Conservation (phyloP, 805 yeast species). For the Sugiyamaella smithiae region DNA sequence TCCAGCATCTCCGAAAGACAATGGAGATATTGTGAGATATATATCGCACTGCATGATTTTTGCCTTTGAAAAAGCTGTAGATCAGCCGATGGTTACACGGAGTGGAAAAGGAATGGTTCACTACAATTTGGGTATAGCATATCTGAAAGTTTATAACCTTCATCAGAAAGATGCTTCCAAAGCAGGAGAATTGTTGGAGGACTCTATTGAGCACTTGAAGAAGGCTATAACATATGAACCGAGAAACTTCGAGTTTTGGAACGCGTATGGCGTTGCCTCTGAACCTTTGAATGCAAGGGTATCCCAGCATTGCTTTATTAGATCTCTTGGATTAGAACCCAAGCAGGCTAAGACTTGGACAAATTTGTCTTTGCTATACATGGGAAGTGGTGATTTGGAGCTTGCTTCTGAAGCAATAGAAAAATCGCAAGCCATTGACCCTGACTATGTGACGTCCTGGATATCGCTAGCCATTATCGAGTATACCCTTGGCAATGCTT, state of each 20-base stretch:
- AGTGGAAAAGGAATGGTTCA: slow-evolving; percentile 40
- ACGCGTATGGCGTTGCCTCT: slow-evolving; percentile 74
- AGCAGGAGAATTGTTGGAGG: slow-evolving; percentile 18
- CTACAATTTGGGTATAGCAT: slow-evolving; percentile 72
- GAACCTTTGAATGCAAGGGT: slow-evolving; percentile 62
- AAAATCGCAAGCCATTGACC: slow-evolving; percentile 77
- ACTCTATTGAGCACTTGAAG: slow-evolving; percentile 58
- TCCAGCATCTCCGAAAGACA: not conserved
- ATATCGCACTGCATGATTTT: slow-evolving; percentile 3
- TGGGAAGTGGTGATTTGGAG: slow-evolving; percentile 62
- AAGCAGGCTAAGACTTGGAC: slow-evolving; percentile 72
- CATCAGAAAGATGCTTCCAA: slow-evolving; percentile 24
- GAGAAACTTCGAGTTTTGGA: slow-evolving; percentile 73
- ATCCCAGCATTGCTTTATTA: slow-evolving; percentile 90
- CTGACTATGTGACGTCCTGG: slow-evolving; percentile 77
- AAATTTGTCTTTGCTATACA: slow-evolving; percentile 73
- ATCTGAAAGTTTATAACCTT: slow-evolving; percentile 45
- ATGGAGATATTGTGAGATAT: not conserved
- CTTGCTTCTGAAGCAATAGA: slow-evolving; percentile 71
- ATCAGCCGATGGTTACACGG: slow-evolving; percentile 20
- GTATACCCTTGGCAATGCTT: slow-evolving; percentile 30
- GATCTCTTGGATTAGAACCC: slow-evolving; percentile 68
- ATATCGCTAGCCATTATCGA: slow-evolving; percentile 71
- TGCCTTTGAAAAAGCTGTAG: slow-evolving; percentile 1
- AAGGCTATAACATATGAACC: slow-evolving; percentile 70